These are phyloP conservation scores for Glaciozyma martinii DNA, from an alignment of 768 basidiomycete genomes.

Conservation along the genomic window DNA sequence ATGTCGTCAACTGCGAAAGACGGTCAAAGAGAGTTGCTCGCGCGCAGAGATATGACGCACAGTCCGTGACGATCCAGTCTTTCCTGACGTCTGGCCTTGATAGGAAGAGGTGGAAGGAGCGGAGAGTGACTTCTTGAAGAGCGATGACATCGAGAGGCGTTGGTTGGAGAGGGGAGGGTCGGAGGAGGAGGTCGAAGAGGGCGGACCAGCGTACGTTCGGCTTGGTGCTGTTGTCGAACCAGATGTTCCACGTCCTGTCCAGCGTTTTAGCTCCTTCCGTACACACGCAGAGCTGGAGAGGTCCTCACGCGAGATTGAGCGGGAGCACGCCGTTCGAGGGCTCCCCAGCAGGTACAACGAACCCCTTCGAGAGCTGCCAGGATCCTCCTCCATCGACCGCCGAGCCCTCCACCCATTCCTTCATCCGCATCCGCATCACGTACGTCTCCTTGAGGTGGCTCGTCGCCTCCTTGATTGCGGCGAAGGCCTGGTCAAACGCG, in stretches of 20 bases:
- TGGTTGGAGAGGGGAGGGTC: neutral
- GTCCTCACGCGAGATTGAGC: neutral
- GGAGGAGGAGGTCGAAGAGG: constrained; percentile 1
- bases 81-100: neutral
- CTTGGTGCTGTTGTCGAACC: neutral
- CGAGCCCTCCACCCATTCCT: neutral
- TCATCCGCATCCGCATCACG: neutral
- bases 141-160: neutral
- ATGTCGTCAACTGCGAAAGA: neutral
- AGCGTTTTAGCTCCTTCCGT: no score
- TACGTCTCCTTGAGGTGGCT: neutral
- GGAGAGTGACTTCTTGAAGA: neutral
- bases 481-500: no score
- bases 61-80: neutral
- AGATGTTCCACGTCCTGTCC: constrained; percentile 1
- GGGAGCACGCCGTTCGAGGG: neutral
- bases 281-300: neutral
- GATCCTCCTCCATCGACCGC: neutral
- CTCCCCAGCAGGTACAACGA: neutral
- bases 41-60: neutral
- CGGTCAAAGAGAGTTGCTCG: neutral
- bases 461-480: neutral
- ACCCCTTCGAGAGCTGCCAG: neutral
- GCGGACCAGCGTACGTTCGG: neutral
- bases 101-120: neutral